Evolutionary conservation across 1,284 basidiomycete species (phyloP).

Genomic region (Agaricales sp.): DNA sequence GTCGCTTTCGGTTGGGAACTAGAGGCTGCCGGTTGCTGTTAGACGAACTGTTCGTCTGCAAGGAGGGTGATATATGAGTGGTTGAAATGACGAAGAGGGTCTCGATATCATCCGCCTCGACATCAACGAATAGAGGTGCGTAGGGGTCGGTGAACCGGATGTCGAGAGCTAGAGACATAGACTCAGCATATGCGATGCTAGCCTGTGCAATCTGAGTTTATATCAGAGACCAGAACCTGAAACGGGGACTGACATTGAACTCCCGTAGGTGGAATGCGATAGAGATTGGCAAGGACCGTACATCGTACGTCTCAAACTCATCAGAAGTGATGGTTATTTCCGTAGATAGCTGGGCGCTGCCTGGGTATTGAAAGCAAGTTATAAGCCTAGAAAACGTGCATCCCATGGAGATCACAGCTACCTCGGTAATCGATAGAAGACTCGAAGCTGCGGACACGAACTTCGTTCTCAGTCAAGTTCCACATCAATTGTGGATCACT

Average conservation of each 20-base stretch:
- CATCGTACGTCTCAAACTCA: constrained; percentile 68
- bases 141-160: constrained; percentile 66
- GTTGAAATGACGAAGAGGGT: constrained; percentile 68
- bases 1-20: not conserved
- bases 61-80: constrained; percentile 26
- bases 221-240: constrained; percentile 6
- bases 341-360: constrained; percentile 53
- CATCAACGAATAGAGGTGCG: constrained; percentile 62
- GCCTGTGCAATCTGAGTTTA: constrained; percentile 34
- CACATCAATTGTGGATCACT: constrained; percentile 70
- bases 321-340: constrained; percentile 63
- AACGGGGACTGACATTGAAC: constrained; percentile 49
- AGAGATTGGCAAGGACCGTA: constrained; percentile 46
- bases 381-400: not conserved
- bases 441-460: constrained; percentile 58
- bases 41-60: not conserved
- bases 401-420: constrained; percentile 16
- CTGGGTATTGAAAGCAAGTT: constrained; percentile 22
- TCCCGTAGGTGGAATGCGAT: constrained; percentile 73
- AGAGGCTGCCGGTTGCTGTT: not conserved
- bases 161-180: constrained; percentile 48
- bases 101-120: constrained; percentile 53
- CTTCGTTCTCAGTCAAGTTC: constrained; percentile 57
- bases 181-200: constrained; percentile 66
- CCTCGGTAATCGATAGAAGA: constrained; percentile 56